These are phyloP conservation scores for Poa annua DNA, from an alignment of 176 grass and related monocot genomes.

Conservation along the genomic window DNA sequence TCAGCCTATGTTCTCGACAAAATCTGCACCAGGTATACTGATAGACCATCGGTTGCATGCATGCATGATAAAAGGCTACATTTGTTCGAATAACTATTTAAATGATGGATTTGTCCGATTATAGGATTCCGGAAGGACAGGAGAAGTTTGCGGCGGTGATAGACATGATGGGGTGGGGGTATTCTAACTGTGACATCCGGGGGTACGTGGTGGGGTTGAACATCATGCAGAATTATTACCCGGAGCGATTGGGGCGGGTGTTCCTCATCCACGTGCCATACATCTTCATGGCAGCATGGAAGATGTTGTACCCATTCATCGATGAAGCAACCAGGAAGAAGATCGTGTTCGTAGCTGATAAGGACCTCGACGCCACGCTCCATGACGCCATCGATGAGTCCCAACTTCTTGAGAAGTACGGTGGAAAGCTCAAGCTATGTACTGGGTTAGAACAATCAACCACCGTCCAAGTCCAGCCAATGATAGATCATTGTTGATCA, in stretches of 20 bases:
- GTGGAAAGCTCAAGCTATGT: background rate
- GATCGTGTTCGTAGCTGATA: constrained; percentile 62
- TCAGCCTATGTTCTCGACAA: constrained; percentile 51
- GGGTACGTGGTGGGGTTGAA: constrained; percentile 64
- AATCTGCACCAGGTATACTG: constrained; percentile 35
- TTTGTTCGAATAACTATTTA: background rate
- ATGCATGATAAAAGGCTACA: background rate
- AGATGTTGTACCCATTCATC: constrained; percentile 48
- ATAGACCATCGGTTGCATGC: background rate
- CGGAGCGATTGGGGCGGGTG: constrained; percentile 62
- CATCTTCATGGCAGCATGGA: constrained; percentile 68
- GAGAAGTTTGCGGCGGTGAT: constrained; percentile 69
- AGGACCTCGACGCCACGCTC: constrained; percentile 54
- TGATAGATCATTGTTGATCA: no score
- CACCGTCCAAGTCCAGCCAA: background rate
- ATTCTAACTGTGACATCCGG: constrained; percentile 65
- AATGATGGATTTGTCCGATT: background rate
- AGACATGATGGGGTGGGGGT: constrained; percentile 73
- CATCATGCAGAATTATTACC: constrained; percentile 81
- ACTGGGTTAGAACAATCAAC: background rate
- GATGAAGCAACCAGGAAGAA: constrained; percentile 59
- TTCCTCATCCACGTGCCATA: constrained; percentile 66
- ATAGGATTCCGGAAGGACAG: constrained; percentile 48
- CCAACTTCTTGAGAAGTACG: constrained; percentile 38
- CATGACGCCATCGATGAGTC: constrained; percentile 66